These are phyloP conservation scores for Solanum pennellii DNA, from an alignment of 257 asterid species.

Conservation along the genomic window DNA sequence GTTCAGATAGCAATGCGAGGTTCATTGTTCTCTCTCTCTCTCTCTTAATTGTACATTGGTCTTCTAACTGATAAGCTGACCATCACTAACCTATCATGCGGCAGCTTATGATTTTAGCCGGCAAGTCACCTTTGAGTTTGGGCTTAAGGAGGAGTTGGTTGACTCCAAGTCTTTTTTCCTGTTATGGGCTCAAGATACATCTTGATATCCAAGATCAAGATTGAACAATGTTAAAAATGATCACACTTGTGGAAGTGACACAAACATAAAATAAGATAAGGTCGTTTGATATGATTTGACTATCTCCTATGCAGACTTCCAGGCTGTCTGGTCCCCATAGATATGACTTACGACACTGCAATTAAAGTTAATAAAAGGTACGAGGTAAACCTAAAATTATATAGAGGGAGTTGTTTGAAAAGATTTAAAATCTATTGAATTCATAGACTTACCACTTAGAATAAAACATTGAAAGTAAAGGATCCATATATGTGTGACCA, in stretches of 20 bases:
- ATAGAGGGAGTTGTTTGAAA: neutral
- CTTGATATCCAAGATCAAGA: neutral
- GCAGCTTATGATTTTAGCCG: neutral
- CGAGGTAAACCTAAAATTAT: neutral
- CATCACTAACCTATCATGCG: neutral
- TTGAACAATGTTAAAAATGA: neutral
- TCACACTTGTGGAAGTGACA: neutral
- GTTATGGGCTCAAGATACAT: neutral
- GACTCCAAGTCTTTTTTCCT: neutral
- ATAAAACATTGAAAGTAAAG: neutral
- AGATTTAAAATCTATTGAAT: neutral
- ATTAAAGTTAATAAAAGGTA: neutral
- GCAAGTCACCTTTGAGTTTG: neutral
- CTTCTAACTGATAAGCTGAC: neutral
- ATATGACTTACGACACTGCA: neutral
- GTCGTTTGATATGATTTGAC: neutral
- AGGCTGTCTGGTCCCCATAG: neutral
- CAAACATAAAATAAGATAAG: neutral
- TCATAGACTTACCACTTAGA: neutral
- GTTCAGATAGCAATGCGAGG: slow-evolving; percentile 98
- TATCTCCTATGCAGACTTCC: neutral
- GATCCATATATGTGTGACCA: neutral
- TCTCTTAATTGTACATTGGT: neutral
- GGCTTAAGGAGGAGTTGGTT: neutral
- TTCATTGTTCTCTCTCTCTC: slow-evolving; percentile 3